Evolutionary conservation across 805 yeast genomes (phyloP).

Genomic region (Saccharomycopsis fodiens): DNA sequence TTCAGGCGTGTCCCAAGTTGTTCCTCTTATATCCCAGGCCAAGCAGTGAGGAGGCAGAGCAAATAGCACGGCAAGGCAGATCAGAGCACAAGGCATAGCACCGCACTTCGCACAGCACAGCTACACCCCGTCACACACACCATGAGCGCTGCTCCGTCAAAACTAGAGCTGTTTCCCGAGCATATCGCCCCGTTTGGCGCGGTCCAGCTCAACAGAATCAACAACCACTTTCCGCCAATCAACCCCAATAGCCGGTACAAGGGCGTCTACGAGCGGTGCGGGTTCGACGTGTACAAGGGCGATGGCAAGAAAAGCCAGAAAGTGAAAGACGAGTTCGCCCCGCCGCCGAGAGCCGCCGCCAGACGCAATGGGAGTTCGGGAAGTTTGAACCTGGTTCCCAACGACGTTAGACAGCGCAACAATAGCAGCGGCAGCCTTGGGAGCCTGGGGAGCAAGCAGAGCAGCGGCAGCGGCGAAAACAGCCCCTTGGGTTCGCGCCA

Average conservation of each 20-base stretch:
- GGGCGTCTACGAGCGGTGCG: constrained; percentile 77
- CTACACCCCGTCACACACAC: too few species aligned
- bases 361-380: background rate
- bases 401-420: too few species aligned
- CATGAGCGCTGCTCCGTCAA: background rate
- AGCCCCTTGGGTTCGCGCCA: background rate
- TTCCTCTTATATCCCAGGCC: too few species aligned
- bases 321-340: background rate
- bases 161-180: constrained; percentile 17
- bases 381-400: too few species aligned
- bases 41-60: too few species aligned
- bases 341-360: background rate
- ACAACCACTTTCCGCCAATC: constrained; percentile 65
- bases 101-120: too few species aligned
- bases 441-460: background rate
- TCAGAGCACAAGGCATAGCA: too few species aligned
- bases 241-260: constrained; percentile 52
- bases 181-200: constrained; percentile 18
- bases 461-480: too few species aligned
- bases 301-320: constrained; percentile 1
- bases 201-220: constrained; percentile 24
- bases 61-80: too few species aligned
- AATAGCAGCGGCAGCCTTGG: background rate
- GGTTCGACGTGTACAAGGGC: constrained; percentile 53
- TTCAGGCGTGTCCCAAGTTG: too few species aligned